Conservation (phyloP, 1,284 basidiomycete genomes). For the Sphaerobolus stellatus region DNA sequence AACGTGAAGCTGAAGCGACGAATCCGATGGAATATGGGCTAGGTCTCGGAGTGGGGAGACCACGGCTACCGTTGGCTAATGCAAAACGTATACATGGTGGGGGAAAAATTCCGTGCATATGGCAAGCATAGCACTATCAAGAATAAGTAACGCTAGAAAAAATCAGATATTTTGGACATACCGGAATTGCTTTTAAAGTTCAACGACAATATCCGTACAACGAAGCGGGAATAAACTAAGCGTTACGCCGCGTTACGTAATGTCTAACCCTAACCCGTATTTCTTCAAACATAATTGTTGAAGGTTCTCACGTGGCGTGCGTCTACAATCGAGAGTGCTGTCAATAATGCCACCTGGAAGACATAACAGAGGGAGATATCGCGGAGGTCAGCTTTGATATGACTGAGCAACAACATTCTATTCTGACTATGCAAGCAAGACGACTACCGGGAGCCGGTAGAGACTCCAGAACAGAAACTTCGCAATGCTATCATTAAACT, state of each 20-base stretch:
- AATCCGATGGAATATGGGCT: background rate
- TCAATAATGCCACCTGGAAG: constrained; percentile 10
- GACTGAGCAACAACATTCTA: background rate
- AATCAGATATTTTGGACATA: no score
- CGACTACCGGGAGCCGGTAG: constrained; percentile 33
- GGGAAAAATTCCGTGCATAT: constrained; percentile 20
- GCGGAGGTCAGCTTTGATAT: constrained; percentile 9
- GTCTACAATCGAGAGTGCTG: background rate
- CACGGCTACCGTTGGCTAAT: no score
- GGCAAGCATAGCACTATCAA: constrained; percentile 17
- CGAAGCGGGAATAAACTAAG: background rate
- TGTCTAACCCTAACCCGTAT: no score
- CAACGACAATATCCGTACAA: no score
- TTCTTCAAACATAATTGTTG: no score
- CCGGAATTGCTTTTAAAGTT: no score
- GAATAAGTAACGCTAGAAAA: background rate
- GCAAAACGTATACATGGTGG: no score
- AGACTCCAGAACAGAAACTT: constrained; percentile 72
- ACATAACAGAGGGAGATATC: constrained; percentile 12
- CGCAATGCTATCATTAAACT: constrained; percentile 70
- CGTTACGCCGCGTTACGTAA: no score
- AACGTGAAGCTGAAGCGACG: constrained; percentile 6
- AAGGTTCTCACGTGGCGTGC: background rate
- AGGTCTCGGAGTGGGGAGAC: no score
- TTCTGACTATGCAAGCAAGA: constrained; percentile 10